Conservation (phyloP, 2,329 filamentous ascomycete genomes). For the Penicillium sp. region DNA sequence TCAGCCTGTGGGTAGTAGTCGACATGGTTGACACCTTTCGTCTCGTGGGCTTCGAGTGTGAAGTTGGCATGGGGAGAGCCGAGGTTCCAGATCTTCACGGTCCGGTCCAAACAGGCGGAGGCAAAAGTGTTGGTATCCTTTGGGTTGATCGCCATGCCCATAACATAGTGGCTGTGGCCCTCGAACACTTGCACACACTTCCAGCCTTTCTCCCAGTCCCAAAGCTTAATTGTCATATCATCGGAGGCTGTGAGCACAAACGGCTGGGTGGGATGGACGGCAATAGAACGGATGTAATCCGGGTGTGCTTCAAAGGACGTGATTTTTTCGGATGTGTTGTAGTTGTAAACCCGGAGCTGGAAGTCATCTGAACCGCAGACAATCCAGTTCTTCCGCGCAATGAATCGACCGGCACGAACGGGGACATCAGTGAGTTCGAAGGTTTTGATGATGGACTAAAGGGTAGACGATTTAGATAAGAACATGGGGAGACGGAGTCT, state of each 20-base stretch:
- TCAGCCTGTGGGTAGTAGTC: constrained; percentile 74
- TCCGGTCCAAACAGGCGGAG: constrained; percentile 91
- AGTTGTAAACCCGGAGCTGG: constrained; percentile 88
- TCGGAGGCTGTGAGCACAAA: constrained; percentile 95
- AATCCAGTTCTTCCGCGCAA: constrained; percentile 98
- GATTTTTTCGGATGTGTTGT: constrained; percentile 99
- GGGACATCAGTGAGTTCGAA: constrained; percentile 99
- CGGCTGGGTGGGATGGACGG: constrained; percentile 89
- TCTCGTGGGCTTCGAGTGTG: constrained; percentile 94
- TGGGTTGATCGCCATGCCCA: constrained; percentile 95
- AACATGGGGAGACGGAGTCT: neutral
- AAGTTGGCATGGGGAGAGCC: constrained; percentile 94
- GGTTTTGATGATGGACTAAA: constrained; percentile 85
- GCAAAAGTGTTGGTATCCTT: constrained; percentile 94
- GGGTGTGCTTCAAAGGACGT: constrained; percentile 96
- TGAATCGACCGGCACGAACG: constrained; percentile 91
- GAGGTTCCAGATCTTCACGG: constrained; percentile 96
- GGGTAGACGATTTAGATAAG: constrained; percentile 21
- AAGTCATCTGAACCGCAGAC: constrained; percentile 95
- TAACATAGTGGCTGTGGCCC: constrained; percentile 94
- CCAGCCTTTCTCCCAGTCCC: constrained; percentile 99
- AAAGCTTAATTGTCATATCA: constrained; percentile 98
- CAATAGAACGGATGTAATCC: constrained; percentile 96
- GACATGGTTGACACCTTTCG: constrained; percentile 96
- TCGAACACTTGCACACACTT: constrained; percentile 97